These are phyloP conservation scores for Silene conica DNA, from an alignment of 148 eudicot species.

Conservation along the genomic window DNA sequence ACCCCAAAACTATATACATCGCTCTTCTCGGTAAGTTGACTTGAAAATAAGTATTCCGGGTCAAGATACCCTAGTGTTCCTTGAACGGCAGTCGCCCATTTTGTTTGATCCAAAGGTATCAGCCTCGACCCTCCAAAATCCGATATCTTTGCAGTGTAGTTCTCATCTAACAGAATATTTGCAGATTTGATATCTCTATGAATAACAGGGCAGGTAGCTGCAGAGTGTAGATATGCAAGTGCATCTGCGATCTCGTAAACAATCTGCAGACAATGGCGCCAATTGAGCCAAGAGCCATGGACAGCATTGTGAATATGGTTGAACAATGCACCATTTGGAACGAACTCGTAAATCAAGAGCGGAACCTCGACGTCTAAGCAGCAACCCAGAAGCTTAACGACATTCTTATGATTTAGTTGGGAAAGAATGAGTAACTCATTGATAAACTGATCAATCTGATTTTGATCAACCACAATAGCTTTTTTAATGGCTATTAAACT, in stretches of 20 bases:
- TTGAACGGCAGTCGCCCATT: neutral
- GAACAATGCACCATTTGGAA: conserved; percentile 11
- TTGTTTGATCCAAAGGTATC: conserved; percentile 7
- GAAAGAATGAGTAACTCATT: conserved; percentile 10
- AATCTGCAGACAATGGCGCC: neutral
- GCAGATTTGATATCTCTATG: conserved; percentile 12
- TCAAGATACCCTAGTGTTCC: conserved; percentile 9
- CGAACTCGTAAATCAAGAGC: conserved; percentile 8
- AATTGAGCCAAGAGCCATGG: conserved; percentile 5
- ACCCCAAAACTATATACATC: conserved; percentile 15
- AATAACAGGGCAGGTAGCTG: conserved; percentile 2
- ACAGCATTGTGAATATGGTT: conserved; percentile 6
- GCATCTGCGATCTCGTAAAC: neutral
- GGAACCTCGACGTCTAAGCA: conserved; percentile 13
- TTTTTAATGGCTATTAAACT: conserved; percentile 7
- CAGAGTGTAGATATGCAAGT: neutral
- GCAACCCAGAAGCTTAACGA: conserved; percentile 7
- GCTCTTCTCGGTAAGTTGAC: conserved; percentile 9
- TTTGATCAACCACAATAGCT: neutral
- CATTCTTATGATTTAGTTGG: conserved; percentile 2
- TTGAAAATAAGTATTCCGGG: conserved; percentile 6
- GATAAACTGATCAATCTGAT: conserved; percentile 1
- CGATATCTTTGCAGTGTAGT: conserved; percentile 8
- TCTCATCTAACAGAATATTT: conserved; percentile 2
- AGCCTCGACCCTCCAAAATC: conserved; percentile 10